Conservation (phyloP, 140 eudicot genomes). For the Oenanthe javanica region DNA sequence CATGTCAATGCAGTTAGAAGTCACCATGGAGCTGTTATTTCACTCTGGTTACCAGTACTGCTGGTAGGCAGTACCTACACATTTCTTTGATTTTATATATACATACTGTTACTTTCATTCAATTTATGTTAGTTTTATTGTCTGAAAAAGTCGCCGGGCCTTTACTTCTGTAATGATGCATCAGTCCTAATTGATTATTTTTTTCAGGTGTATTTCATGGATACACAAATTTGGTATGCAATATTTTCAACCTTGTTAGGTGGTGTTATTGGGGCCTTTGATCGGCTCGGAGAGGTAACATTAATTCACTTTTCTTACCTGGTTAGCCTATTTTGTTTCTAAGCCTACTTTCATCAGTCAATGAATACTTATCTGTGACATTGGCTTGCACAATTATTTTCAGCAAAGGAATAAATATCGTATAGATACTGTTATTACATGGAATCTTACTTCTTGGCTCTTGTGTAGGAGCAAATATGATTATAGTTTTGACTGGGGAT, state of each 20-base stretch:
- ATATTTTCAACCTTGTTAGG: slow-evolving; percentile 82
- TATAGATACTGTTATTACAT: neutral
- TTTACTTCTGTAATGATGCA: slow-evolving; percentile 1
- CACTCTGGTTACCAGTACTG: slow-evolving; percentile 92
- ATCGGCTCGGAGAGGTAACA: slow-evolving; percentile 95
- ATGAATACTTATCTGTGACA: neutral
- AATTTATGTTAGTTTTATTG: slow-evolving; percentile 1
- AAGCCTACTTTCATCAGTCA: neutral
- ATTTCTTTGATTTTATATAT: neutral
- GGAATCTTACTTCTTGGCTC: neutral
- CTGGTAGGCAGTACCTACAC: slow-evolving; percentile 43
- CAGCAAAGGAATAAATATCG: neutral
- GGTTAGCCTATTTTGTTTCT: neutral
- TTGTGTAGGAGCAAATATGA: neutral
- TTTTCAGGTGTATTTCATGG: slow-evolving; percentile 94
- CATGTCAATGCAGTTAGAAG: slow-evolving; percentile 48
- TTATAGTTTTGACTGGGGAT: neutral
- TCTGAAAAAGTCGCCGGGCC: neutral
- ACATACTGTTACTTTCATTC: neutral
- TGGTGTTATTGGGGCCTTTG: slow-evolving; percentile 94
- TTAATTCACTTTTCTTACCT: neutral
- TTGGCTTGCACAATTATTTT: neutral
- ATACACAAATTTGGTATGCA: slow-evolving; percentile 94
- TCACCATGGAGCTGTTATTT: slow-evolving; percentile 65
- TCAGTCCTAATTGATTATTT: neutral